Evolutionary conservation across 2,329 filamentous ascomycete genomes (phyloP).

Genomic region (Peltaster fructicola): DNA sequence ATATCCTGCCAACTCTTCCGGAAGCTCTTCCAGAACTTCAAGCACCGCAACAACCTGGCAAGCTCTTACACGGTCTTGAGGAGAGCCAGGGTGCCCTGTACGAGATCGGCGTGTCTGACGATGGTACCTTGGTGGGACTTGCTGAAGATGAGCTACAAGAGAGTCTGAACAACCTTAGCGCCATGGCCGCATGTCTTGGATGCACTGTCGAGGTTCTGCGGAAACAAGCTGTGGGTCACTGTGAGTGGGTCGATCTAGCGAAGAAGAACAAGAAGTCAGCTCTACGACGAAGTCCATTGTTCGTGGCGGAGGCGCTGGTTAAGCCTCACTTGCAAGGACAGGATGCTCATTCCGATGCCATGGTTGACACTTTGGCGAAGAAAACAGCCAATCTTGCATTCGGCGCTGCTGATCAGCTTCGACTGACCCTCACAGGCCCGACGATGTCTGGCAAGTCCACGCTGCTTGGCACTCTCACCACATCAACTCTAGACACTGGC

Average conservation of each 20-base stretch:
- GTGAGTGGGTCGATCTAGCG: slow-evolving; percentile 47
- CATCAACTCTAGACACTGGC: slow-evolving; percentile 77
- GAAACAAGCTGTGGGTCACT: slow-evolving; percentile 69
- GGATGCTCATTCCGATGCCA: slow-evolving; percentile 4
- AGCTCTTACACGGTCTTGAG: slow-evolving; percentile 57
- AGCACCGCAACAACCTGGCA: slow-evolving; percentile 33
- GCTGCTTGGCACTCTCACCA: slow-evolving; percentile 71
- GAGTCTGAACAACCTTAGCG: slow-evolving; percentile 64
- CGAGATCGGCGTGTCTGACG: slow-evolving; percentile 90
- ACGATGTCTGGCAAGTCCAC: slow-evolving; percentile 89
- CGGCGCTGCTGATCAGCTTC: slow-evolving; percentile 44
- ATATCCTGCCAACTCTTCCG: slow-evolving; percentile 59
- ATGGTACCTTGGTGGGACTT: slow-evolving; percentile 76
- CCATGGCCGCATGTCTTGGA: slow-evolving; percentile 85
- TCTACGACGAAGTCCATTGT: slow-evolving; percentile 40
- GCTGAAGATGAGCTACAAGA: slow-evolving; percentile 84
- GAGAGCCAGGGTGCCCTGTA: slow-evolving; percentile 88
- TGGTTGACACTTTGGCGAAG: background rate
- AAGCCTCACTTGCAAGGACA: slow-evolving; percentile 39
- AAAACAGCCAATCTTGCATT: background rate
- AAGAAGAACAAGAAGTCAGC: slow-evolving; percentile 8
- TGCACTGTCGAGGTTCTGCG: slow-evolving; percentile 69
- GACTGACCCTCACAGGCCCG: slow-evolving; percentile 73
- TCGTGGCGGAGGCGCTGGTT: slow-evolving; percentile 84
- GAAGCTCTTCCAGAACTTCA: slow-evolving; percentile 46